Conservation (phyloP, 176 grass and related monocot genomes). For the barley (Hordeum vulgare) region MorexV3_pseudomolecules_assembly NC_058522.1:579310977-579311476, state of each 20-base stretch:
- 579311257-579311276: conserved; percentile 70
- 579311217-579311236: conserved; percentile 69
- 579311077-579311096: conserved; percentile 68
- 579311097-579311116: not conserved
- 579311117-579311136: not conserved
- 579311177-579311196: not conserved
- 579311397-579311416: too few relatives aligned
- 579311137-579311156: too few relatives aligned
- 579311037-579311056: too few relatives aligned
- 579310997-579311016: too few relatives aligned
- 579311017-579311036: too few relatives aligned
- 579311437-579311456: too few relatives aligned
- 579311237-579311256: conserved; percentile 70
- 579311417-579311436: too few relatives aligned
- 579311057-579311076: conserved; percentile 51
- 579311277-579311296: not conserved
- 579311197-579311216: conserved; percentile 84
- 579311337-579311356: too few relatives aligned
- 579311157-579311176: not conserved
- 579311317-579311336: not conserved
- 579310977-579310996: too few relatives aligned
- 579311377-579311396: too few relatives aligned
- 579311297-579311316: not conserved
- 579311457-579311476: too few relatives aligned
- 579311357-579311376: too few relatives aligned